Conservation (phyloP, 2,329 filamentous ascomycete genomes). For the Penicillium verrucosum region DNA sequence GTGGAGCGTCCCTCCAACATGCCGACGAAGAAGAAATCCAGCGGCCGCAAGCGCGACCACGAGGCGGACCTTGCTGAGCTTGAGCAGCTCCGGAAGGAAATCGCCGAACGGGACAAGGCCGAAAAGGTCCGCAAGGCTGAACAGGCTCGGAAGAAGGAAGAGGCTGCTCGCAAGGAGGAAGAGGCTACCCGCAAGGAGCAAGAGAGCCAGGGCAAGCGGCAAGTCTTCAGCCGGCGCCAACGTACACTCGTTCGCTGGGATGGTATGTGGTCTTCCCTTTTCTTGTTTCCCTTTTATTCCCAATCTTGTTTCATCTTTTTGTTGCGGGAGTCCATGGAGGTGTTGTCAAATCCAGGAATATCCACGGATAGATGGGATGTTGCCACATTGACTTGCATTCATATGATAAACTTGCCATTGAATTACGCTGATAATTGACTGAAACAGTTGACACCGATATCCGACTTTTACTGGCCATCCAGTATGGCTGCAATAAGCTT, state of each 20-base stretch:
- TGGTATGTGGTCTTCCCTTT: constrained; percentile 28
- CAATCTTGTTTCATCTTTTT: neutral
- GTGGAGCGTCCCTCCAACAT: neutral
- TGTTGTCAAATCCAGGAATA: neutral
- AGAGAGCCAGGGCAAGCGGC: neutral
- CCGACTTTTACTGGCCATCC: constrained; percentile 42
- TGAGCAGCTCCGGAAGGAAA: neutral
- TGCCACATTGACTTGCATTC: neutral
- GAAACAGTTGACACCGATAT: constrained; percentile 42
- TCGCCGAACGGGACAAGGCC: neutral
- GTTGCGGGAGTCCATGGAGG: neutral
- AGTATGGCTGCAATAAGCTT: constrained; percentile 39
- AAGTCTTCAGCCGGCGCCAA: constrained; percentile 16
- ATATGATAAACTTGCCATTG: neutral
- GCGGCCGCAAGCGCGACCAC: neutral
- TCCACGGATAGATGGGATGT: neutral
- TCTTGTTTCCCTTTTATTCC: neutral
- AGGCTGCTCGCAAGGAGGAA: neutral
- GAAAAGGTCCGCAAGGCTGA: neutral
- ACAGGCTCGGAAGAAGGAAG: neutral
- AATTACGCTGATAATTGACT: constrained; percentile 13
- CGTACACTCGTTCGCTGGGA: constrained; percentile 44
- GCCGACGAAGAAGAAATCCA: neutral
- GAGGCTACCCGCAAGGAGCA: neutral
- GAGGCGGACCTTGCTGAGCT: neutral